Conservation (phyloP, 2,329 filamentous ascomycete genomes). For the Arachnopeziza araneosa region DNA sequence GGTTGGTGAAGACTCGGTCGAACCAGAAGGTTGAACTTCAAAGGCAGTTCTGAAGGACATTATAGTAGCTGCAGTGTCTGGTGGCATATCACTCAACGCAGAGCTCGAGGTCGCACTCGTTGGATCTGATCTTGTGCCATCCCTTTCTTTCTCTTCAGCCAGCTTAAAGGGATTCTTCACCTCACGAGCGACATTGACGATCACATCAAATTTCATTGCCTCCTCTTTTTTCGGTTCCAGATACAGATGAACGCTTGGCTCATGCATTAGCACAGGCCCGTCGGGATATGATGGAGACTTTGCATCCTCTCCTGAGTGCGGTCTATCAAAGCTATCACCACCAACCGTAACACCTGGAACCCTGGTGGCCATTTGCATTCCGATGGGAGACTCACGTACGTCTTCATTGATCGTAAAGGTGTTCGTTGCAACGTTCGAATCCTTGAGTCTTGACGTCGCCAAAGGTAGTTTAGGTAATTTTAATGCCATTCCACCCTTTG, state of each 20-base stretch:
- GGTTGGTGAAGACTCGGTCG: conserved; percentile 39
- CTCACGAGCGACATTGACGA: conserved; percentile 80
- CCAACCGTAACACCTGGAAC: conserved; percentile 43
- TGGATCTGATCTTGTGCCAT: conserved; percentile 7
- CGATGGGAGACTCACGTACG: conserved; percentile 47
- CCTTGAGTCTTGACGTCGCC: conserved; percentile 27
- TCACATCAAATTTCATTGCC: conserved; percentile 71
- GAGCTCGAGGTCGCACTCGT: conserved; percentile 23
- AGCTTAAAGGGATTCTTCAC: conserved; percentile 67
- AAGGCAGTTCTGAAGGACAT: conserved; percentile 57
- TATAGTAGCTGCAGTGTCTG: conserved; percentile 51
- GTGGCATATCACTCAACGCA: conserved; percentile 24
- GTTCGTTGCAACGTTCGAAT: conserved; percentile 22
- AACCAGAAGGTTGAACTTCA: conserved; percentile 42
- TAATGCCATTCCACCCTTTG: conserved; percentile 58
- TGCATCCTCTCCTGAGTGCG: conserved; percentile 70
- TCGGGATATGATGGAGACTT: conserved; percentile 80
- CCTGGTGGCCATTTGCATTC: conserved; percentile 56
- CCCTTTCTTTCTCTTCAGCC: conserved; percentile 28
- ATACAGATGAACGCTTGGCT: conserved; percentile 72
- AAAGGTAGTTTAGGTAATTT: conserved; percentile 35
- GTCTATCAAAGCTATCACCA: conserved; percentile 58
- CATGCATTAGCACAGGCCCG: conserved; percentile 77
- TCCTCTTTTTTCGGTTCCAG: conserved; percentile 74
- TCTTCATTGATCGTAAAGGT: conserved; percentile 30